These are phyloP conservation scores for Cylindrodendrum hubeiense DNA, from an alignment of 2,329 filamentous ascomycete species.

Conservation along the genomic window DNA sequence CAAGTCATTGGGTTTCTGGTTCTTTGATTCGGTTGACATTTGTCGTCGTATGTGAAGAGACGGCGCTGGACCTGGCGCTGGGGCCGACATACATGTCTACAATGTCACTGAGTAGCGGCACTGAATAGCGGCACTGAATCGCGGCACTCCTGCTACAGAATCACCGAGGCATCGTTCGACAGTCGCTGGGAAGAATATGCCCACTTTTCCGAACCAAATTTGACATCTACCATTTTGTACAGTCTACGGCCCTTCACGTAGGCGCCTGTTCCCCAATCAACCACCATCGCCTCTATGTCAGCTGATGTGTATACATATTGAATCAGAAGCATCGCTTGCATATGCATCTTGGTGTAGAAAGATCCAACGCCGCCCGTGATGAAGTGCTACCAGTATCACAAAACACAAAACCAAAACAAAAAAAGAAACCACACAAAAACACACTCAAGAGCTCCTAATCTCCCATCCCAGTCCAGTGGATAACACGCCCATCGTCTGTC, in stretches of 20 bases:
- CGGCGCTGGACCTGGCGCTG: too few relatives aligned
- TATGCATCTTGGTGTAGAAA: constrained; percentile 26
- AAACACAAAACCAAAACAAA: too few relatives aligned
- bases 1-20: too few relatives aligned
- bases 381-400: constrained; percentile 18
- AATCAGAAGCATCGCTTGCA: constrained; percentile 23
- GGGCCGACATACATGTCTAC: too few relatives aligned
- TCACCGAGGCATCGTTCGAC: background rate
- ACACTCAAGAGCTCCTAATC: background rate
- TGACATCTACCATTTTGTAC: constrained; percentile 3
- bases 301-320: constrained; percentile 20
- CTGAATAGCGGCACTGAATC: too few relatives aligned
- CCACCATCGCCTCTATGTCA: constrained; percentile 25
- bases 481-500: constrained; percentile 10
- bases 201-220: background rate
- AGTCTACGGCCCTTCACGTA: constrained; percentile 9
- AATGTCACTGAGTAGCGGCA: too few relatives aligned
- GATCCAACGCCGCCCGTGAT: constrained; percentile 28
- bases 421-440: constrained; percentile 12
- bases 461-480: background rate
- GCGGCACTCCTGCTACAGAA: too few relatives aligned
- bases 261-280: constrained; percentile 8
- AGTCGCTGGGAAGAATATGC: background rate
- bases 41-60: too few relatives aligned
- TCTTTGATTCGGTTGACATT: too few relatives aligned